Evolutionary conservation across 305 asterid genomes (phyloP).

Genomic region (Plantago lanceolata): DNA sequence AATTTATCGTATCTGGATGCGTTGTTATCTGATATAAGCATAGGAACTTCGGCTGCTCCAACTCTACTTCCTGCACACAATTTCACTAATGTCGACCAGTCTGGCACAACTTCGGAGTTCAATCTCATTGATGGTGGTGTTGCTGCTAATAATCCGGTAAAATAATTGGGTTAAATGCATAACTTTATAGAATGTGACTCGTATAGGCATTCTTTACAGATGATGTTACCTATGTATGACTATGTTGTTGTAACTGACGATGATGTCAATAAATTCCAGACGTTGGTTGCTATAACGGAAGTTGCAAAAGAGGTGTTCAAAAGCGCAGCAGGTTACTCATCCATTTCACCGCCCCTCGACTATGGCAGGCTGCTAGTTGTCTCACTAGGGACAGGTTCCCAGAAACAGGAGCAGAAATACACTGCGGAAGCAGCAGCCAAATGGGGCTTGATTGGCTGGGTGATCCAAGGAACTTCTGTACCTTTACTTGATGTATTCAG

Average conservation of each 20-base stretch:
- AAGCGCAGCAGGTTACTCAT: constrained; percentile 30
- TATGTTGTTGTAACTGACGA: not conserved
- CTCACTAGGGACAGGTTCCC: constrained; percentile 57
- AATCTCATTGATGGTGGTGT: constrained; percentile 57
- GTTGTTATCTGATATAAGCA: constrained; percentile 47
- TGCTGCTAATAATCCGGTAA: constrained; percentile 54
- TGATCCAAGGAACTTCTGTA: constrained; percentile 30
- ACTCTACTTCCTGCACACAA: constrained; percentile 44
- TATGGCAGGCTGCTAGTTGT: constrained; percentile 33
- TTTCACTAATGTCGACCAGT: constrained; percentile 32
- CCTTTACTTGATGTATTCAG: constrained; percentile 44
- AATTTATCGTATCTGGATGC: constrained; percentile 35
- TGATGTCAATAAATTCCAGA: constrained; percentile 22
- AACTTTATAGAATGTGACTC: not conserved
- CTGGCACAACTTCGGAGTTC: constrained; percentile 40
- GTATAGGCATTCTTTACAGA: not conserved
- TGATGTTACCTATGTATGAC: not conserved
- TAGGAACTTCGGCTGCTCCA: constrained; percentile 59
- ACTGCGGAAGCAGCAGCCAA: constrained; percentile 39
- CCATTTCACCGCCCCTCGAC: constrained; percentile 25
- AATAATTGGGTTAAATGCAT: not conserved
- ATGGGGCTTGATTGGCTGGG: constrained; percentile 53
- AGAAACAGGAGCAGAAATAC: constrained; percentile 33
- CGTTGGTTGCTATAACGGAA: constrained; percentile 44
- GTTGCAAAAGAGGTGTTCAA: constrained; percentile 28